These are phyloP conservation scores for Artemisia princeps DNA, from an alignment of 140 eudicot genomes.

Conservation along the genomic window DNA sequence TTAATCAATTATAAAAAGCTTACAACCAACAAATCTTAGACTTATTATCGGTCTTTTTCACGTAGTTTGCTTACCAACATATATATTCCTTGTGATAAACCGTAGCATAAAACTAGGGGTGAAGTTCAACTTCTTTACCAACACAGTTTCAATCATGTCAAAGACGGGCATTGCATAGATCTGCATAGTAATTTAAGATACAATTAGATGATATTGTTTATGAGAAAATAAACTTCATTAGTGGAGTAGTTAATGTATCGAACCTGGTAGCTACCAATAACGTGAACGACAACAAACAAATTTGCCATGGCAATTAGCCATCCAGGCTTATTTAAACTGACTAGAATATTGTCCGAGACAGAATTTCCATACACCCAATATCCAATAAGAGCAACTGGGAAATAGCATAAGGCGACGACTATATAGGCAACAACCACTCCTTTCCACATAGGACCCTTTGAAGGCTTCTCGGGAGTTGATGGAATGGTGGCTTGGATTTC, in stretches of 20 bases:
- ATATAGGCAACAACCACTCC: constrained; percentile 53
- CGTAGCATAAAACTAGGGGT: constrained; percentile 51
- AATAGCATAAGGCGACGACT: constrained; percentile 49
- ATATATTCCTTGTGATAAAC: constrained; percentile 48
- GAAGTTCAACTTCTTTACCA: constrained; percentile 60
- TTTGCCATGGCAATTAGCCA: constrained; percentile 59
- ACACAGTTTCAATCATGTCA: constrained; percentile 66
- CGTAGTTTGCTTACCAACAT: constrained; percentile 53
- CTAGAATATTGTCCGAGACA: constrained; percentile 37
- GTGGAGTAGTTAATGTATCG: constrained; percentile 11
- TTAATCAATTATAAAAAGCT: background rate
- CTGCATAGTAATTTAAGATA: constrained; percentile 24
- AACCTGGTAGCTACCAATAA: constrained; percentile 61
- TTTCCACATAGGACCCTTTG: constrained; percentile 60
- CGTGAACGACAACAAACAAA: constrained; percentile 44
- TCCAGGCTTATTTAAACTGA: constrained; percentile 27
- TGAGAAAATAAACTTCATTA: background rate
- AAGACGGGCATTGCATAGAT: constrained; percentile 82
- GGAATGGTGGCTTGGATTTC: constrained; percentile 65
- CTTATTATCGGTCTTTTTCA: background rate
- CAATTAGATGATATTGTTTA: constrained; percentile 5
- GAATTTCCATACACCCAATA: constrained; percentile 35
- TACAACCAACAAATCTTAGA: constrained; percentile 11
- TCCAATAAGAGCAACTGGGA: constrained; percentile 57
- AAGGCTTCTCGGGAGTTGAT: constrained; percentile 52